Evolutionary conservation across 176 grass and related monocot species (phyloP), one percentile per base, ranked within the genome.

Genomic region (Eremochloa ophiuroides): DNA sequence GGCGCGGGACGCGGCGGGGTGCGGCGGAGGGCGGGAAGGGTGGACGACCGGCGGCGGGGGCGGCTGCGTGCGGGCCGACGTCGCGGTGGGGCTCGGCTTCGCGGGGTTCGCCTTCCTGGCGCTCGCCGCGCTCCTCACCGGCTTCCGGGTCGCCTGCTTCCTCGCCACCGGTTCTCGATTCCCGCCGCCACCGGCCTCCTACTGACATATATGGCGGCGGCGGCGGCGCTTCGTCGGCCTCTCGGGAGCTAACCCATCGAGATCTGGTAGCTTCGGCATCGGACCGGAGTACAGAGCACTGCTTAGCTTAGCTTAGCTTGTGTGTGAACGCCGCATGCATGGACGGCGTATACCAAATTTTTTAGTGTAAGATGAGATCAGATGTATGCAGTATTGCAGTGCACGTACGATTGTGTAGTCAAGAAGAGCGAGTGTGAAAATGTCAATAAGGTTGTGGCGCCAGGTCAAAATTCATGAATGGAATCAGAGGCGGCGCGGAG

Each of bases 101-200:
- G 78, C 81, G 28, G 95, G 56, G 23, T 98, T 95, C 85, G 84
- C 69, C 11, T 89, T 91, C 50, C 75, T 95, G 7, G 88, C 88
- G 3, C 22, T 91, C n/a, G 84, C 95, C 33, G 85, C 90, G 82
- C 75, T 91, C 27, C 73, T 81, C 59, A 93, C 95, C 25, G 92
- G 95, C 2, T 98, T 92, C 68, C 84, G 93, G 1, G 62, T 95
- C 47, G 86, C 83, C 34, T 89, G 75, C 84, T 80, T 74, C 88
- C 58, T 93, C 79, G 67, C 76, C 74, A 91, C 92, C 27, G 92
- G 92, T 8, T 91, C 86, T 20, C 86, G 88, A 22, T 86, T 78
- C 85, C 58, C 63, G 30, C 15, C 78, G 35, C 2, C 69, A 4
- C 1, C 58, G 12, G 26, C 12, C 7, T 50, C 75, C 66, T 62